These are phyloP conservation scores for Apiospora phragmitis DNA, from an alignment of 2,329 filamentous ascomycete genomes.

Conservation along the genomic window DNA sequence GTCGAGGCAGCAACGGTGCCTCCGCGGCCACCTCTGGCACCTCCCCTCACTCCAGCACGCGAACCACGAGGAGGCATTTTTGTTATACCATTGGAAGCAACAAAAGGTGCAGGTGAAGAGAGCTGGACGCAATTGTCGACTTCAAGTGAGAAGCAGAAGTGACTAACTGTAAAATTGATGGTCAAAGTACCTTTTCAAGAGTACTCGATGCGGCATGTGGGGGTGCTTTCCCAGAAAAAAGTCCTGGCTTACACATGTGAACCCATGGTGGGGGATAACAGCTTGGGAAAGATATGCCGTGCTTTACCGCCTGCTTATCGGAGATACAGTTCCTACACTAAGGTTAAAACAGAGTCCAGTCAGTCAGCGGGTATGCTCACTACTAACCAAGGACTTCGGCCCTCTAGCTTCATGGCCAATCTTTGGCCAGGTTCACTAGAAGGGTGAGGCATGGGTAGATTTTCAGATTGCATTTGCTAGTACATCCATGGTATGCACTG, in stretches of 20 bases:
- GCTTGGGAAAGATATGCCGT: not conserved
- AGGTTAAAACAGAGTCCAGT: not conserved
- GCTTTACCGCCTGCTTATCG: conserved; percentile 1
- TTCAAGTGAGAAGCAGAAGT: not conserved
- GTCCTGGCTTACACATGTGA: not conserved
- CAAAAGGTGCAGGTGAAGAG: not conserved
- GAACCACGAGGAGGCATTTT: conserved; percentile 17
- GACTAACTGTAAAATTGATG: not conserved
- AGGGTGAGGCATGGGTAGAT: not conserved
- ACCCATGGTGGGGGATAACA: not conserved
- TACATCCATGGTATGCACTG: not conserved
- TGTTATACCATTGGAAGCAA: conserved; percentile 13
- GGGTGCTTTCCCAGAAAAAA: conserved; percentile 2
- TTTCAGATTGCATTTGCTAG: not conserved
- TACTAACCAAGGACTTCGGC: too few species aligned
- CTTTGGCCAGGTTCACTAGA: not conserved
- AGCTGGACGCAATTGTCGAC: not conserved
- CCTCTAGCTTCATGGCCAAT: not conserved
- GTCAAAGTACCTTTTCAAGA: not conserved
- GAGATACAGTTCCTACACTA: not conserved
- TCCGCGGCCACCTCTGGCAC: conserved; percentile 15
- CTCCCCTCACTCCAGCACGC: conserved; percentile 17
- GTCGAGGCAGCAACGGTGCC: conserved; percentile 9
- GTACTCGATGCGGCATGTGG: not conserved
- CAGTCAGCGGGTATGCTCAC: not conserved